Percentiles rank a stretch among this genome's conserved stretches.
Conservation (phyloP, 225 moss, liverwort and hornwort genomes). For the Marchantia polymorpha region DNA sequence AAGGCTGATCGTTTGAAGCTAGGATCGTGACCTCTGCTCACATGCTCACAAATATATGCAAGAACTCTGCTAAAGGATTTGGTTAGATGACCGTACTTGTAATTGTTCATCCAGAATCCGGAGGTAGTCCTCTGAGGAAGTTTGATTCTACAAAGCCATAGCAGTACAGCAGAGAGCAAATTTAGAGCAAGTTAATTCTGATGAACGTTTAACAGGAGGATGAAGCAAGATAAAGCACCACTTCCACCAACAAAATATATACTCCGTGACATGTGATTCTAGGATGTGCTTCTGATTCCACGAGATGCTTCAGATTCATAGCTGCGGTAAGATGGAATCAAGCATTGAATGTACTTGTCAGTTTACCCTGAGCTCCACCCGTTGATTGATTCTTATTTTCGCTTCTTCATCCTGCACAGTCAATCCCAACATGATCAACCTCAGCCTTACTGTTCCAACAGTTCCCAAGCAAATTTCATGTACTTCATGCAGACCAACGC, state of each 20-base stretch:
- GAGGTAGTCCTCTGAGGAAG: conserved; percentile 69
- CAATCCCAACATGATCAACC: background rate
- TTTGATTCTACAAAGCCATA: conserved; percentile 56
- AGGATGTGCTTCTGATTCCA: background rate
- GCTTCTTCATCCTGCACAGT: conserved; percentile 70
- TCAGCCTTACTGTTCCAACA: background rate
- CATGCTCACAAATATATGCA: background rate
- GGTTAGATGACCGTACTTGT: conserved; percentile 41
- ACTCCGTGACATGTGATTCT: background rate
- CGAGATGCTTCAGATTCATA: background rate
- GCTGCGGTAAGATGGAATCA: background rate
- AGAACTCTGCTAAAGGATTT: background rate
- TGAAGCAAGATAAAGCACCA: background rate
- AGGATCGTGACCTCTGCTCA: background rate
- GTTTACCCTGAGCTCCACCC: conserved; percentile 72
- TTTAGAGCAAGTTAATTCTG: background rate
- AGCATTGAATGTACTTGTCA: background rate
- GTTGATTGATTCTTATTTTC: conserved; percentile 65
- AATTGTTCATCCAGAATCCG: conserved; percentile 53
- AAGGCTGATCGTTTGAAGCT: background rate
- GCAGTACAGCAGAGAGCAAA: background rate
- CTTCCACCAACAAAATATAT: background rate
- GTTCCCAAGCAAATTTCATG: background rate
- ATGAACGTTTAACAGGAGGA: background rate
- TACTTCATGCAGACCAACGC: background rate